Conservation (phyloP, 768 basidiomycete genomes). For the Panaeolus papilionaceus region DNA sequence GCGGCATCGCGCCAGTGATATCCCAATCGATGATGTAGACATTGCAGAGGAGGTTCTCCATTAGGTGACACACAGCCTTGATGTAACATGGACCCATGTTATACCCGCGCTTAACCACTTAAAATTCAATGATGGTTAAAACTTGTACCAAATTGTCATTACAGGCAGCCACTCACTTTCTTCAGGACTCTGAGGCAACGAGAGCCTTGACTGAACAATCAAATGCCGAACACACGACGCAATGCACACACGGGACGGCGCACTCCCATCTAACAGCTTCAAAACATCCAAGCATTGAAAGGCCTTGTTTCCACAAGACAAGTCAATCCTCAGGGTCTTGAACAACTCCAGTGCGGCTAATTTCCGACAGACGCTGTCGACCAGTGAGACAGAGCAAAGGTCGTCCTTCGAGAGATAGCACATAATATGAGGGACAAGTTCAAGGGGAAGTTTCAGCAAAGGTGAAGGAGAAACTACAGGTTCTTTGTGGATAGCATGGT, state of each 20-base stretch:
- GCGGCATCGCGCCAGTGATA: slow-evolving; percentile 20
- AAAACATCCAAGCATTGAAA: not conserved
- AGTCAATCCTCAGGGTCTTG: slow-evolving; percentile 28
- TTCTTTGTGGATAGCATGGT: not conserved
- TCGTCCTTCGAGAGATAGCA: slow-evolving; percentile 32
- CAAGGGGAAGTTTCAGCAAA: slow-evolving; percentile 35
- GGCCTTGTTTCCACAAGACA: slow-evolving; percentile 13
- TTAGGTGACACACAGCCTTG: slow-evolving; percentile 19
- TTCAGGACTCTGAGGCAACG: slow-evolving; percentile 14
- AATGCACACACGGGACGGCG: slow-evolving; percentile 16
- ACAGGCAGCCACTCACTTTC: not conserved
- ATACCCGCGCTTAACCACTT: slow-evolving; percentile 2
- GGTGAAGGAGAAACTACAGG: slow-evolving; percentile 27
- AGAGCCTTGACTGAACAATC: slow-evolving; percentile 19
- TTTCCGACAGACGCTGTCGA: slow-evolving; percentile 34
- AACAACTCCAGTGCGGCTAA: slow-evolving; percentile 32
- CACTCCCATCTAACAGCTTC: slow-evolving; percentile 3
- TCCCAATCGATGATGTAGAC: slow-evolving; percentile 36
- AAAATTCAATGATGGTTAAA: not conserved
- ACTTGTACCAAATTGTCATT: not conserved
- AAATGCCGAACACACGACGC: slow-evolving; percentile 31
- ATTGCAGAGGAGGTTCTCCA: slow-evolving; percentile 29
- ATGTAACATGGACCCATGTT: slow-evolving; percentile 15
- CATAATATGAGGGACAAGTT: slow-evolving; percentile 32
- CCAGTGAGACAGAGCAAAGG: slow-evolving; percentile 31